A percentile compares a stretch with the other conserved stretches of the same genome.
Conservation (phyloP, 2,329 filamentous ascomycete species). For the Phyllosticta capitalensis region DNA sequence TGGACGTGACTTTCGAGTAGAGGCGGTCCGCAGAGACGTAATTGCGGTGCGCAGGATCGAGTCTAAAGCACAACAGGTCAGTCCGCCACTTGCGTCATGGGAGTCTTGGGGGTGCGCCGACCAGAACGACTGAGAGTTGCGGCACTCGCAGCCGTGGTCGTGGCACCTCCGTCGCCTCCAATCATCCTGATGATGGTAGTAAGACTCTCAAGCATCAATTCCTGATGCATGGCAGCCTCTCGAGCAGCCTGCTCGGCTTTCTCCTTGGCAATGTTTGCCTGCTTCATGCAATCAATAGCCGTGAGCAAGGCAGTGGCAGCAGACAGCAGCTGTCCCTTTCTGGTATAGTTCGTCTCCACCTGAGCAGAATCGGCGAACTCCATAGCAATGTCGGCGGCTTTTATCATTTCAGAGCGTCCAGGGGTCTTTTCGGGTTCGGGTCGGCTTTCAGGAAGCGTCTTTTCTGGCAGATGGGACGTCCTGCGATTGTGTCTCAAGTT, state of each 20-base stretch:
- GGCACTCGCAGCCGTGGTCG: background rate
- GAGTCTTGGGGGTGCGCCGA: background rate
- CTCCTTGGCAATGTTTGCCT: slow-evolving; percentile 16
- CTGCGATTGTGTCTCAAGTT: background rate
- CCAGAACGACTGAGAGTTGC: background rate
- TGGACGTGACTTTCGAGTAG: background rate
- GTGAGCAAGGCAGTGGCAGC: slow-evolving; percentile 11
- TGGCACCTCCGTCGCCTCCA: background rate
- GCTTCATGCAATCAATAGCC: slow-evolving; percentile 14
- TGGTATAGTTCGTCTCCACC: background rate
- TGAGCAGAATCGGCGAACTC: background rate
- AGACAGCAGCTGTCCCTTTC: slow-evolving; percentile 1
- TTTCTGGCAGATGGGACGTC: slow-evolving; percentile 1
- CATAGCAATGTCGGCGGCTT: background rate
- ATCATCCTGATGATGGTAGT: slow-evolving; percentile 5
- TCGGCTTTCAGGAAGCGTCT: slow-evolving; percentile 14
- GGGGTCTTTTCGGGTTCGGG: background rate
- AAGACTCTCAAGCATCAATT: slow-evolving; percentile 9
- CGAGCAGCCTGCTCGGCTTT: slow-evolving; percentile 17
- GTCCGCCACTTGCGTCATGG: background rate
- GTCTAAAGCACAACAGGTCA: background rate
- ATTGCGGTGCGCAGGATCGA: background rate
- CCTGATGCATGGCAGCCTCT: slow-evolving; percentile 16
- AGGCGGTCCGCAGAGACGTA: background rate
- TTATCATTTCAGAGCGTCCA: background rate